Conservation (phyloP, 805 yeast genomes). For the Candida insectorum region DNA sequence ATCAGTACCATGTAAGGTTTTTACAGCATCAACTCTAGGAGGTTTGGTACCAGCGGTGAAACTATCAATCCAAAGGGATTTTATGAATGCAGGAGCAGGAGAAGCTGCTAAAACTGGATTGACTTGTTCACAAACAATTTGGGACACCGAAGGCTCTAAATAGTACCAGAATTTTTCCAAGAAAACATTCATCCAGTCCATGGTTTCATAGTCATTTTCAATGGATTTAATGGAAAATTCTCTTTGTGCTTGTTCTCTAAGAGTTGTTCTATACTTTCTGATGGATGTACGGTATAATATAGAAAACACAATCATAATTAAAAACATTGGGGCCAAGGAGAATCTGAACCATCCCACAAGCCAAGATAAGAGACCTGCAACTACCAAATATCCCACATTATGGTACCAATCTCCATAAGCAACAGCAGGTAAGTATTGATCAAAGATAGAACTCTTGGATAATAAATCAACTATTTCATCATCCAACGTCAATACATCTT, state of each 20-base stretch:
- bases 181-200: slow-evolving; percentile 94
- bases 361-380: slow-evolving; percentile 74
- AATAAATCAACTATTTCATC: slow-evolving; percentile 73
- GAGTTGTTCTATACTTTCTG: slow-evolving; percentile 67
- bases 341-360: slow-evolving; percentile 72
- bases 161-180: slow-evolving; percentile 89
- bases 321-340: slow-evolving; percentile 76
- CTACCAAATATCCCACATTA: slow-evolving; percentile 65
- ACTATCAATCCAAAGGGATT: slow-evolving; percentile 79
- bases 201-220: slow-evolving; percentile 86
- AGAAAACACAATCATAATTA: slow-evolving; percentile 60
- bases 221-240: slow-evolving; percentile 77
- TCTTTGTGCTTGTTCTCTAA: slow-evolving; percentile 81
- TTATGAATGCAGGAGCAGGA: slow-evolving; percentile 79
- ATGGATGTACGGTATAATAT: slow-evolving; percentile 80
- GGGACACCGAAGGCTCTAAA: slow-evolving; percentile 85
- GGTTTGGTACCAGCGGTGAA: slow-evolving; percentile 95
- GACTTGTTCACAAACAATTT: slow-evolving; percentile 78
- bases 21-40: slow-evolving; percentile 85
- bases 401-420: slow-evolving; percentile 97
- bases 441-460: slow-evolving; percentile 69
- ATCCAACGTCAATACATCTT: slow-evolving; percentile 59
- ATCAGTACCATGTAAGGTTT: slow-evolving; percentile 85
- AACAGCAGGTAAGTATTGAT: slow-evolving; percentile 67
- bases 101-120: slow-evolving; percentile 79